Conservation (phyloP, 148 eudicot genomes). For the Rhododendron simsii region DNA sequence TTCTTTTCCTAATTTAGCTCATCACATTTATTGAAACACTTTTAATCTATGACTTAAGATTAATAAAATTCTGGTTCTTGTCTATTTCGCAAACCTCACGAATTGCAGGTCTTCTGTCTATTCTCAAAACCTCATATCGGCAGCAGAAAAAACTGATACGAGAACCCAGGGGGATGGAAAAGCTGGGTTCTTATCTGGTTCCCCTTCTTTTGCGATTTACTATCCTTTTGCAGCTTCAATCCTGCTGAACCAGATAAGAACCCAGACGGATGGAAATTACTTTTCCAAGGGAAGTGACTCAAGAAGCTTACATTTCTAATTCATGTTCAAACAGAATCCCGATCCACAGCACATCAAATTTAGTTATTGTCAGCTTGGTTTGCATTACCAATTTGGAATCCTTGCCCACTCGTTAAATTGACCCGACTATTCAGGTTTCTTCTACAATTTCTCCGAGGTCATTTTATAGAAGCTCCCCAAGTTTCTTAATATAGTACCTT, state of each 20-base stretch:
- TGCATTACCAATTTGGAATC: background rate
- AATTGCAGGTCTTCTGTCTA: background rate
- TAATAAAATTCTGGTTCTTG: background rate
- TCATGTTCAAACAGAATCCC: background rate
- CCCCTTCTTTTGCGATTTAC: background rate
- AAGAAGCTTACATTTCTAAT: background rate
- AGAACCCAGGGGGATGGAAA: background rate
- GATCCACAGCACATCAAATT: background rate
- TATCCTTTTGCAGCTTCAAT: background rate
- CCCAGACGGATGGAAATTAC: background rate
- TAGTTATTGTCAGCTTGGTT: background rate
- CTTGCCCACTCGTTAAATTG: background rate
- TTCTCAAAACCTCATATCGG: background rate
- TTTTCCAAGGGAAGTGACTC: background rate
- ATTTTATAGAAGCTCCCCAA: background rate
- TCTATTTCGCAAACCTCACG: background rate
- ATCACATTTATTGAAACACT: background rate
- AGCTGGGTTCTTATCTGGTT: background rate
- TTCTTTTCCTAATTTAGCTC: background rate
- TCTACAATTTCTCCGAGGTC: background rate
- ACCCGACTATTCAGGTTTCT: background rate
- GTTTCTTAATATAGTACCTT: background rate
- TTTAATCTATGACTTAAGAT: background rate
- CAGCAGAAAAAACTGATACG: background rate
- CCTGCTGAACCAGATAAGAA: constrained; percentile 1